These are phyloP conservation scores for Pontederia crassipes DNA, from an alignment of 176 grass and related monocot species.

Conservation along the genomic window DNA sequence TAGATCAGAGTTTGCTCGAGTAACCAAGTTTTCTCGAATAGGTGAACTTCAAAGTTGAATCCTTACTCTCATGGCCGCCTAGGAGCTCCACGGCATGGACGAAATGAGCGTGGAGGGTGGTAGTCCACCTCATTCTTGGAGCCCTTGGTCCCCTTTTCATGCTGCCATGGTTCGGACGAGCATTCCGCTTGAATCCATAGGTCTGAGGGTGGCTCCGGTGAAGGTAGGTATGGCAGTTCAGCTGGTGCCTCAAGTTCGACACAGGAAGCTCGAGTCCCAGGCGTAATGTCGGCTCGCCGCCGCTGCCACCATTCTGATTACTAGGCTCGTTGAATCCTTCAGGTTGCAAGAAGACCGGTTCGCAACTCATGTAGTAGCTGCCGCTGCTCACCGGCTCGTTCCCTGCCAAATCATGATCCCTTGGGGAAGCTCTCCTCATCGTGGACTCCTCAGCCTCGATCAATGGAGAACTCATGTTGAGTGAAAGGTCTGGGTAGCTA, in stretches of 20 bases:
- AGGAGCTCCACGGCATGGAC: slow-evolving; percentile 94
- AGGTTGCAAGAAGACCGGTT: slow-evolving; percentile 16
- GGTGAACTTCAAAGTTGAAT: not conserved
- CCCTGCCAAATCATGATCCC: slow-evolving; percentile 4
- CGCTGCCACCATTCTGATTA: slow-evolving; percentile 16
- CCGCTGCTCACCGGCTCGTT: slow-evolving; percentile 20
- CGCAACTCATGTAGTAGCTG: slow-evolving; percentile 13
- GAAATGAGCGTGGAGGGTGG: slow-evolving; percentile 78
- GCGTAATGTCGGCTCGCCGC: slow-evolving; percentile 29
- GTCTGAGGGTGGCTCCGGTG: slow-evolving; percentile 21
- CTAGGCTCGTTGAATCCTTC: not conserved
- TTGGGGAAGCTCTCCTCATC: not conserved
- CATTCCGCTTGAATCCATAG: slow-evolving; percentile 55
- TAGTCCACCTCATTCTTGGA: slow-evolving; percentile 94
- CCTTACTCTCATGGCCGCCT: slow-evolving; percentile 90
- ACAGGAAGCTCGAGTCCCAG: slow-evolving; percentile 25
- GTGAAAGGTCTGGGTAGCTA: slow-evolving; percentile 65
- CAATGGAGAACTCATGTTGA: slow-evolving; percentile 57
- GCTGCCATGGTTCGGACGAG: slow-evolving; percentile 19
- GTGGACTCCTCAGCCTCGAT: not conserved
- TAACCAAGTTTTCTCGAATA: too few species aligned
- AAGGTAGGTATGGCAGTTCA: not conserved
- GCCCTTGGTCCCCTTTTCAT: slow-evolving; percentile 63
- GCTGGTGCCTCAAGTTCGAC: not conserved
- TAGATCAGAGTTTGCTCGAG: not conserved